phyloP scores from a whole-genome alignment of 176 grass and related monocot genomes.

The Raddia guianensis region DNA sequence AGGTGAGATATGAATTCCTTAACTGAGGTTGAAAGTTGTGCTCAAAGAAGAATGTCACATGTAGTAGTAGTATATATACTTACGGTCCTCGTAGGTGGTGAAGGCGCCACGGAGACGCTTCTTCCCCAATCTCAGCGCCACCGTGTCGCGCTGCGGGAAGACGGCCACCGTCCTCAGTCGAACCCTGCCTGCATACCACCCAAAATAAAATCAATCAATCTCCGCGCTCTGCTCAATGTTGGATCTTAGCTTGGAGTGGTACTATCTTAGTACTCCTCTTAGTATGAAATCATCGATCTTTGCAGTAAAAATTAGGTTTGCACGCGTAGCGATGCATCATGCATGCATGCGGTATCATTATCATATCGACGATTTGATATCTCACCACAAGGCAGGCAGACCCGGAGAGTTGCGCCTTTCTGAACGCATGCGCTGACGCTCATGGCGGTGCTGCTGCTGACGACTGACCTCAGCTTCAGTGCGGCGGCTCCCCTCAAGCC shows the following conservation, averaged over 20 bases:
- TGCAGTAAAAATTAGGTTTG: not conserved
- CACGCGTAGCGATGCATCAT: not conserved
- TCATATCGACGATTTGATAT: not conserved
- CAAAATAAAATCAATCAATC: not conserved
- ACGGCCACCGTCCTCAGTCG: slow-evolving; percentile 60
- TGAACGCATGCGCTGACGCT: slow-evolving; percentile 61
- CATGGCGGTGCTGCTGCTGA: slow-evolving; percentile 27
- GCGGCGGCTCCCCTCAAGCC: slow-evolving; percentile 74
- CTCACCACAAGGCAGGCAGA: slow-evolving; percentile 72
- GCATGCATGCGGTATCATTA: not conserved
- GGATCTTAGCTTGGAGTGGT: not conserved
- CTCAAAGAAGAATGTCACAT: no score
- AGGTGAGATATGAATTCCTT: no score
- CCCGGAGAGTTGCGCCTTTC: slow-evolving; percentile 59
- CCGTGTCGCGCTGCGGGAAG: slow-evolving; percentile 45
- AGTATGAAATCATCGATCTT: not conserved
- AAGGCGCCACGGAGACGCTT: slow-evolving; percentile 71
- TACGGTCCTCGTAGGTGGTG: slow-evolving; percentile 66
- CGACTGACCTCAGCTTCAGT: slow-evolving; percentile 65
- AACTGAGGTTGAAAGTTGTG: no score
- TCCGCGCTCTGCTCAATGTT: not conserved
- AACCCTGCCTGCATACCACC: slow-evolving; percentile 59
- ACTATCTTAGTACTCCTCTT: not conserved
- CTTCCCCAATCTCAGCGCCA: slow-evolving; percentile 65
- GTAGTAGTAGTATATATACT: not conserved